A percentile compares a stretch with the other conserved stretches of the same genome.
phyloP scores from a whole-genome alignment of 1,284 basidiomycete species.

The Trichosporon sp. region DNA sequence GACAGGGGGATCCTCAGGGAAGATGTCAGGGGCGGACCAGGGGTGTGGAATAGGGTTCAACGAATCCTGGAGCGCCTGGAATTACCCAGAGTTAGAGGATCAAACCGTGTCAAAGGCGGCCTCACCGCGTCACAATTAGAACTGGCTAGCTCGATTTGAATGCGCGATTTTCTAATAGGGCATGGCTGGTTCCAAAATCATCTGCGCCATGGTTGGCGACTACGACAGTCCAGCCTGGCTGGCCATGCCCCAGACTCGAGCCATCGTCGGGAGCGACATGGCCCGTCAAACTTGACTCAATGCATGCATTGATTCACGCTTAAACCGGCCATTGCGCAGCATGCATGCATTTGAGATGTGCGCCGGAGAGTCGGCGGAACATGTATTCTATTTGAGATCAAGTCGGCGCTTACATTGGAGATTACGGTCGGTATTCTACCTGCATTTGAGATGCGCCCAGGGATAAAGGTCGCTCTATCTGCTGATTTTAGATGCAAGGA shows the following conservation, averaged over 20 bases:
- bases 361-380: too few relatives aligned
- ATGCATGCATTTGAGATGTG: neutral
- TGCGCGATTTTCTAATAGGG: neutral
- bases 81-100: neutral
- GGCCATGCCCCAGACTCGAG: neutral
- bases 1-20: neutral
- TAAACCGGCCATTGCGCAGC: neutral
- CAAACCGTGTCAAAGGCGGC: neutral
- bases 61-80: neutral
- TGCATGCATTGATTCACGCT: neutral
- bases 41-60: conserved; percentile 1
- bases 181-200: neutral
- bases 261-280: too few relatives aligned
- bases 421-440: neutral
- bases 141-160: neutral
- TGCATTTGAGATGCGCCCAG: neutral
- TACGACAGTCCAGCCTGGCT: too few relatives aligned
- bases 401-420: too few relatives aligned
- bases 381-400: too few relatives aligned
- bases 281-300: neutral
- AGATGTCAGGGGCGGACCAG: neutral
- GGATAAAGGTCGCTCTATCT: neutral
- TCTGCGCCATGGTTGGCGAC: neutral
- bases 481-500: neutral
- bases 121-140: neutral